Evolutionary conservation across 257 asterid species (phyloP), one percentile per base, ranked within the genome.

Genomic region (Nemophila menziesii): DNA sequence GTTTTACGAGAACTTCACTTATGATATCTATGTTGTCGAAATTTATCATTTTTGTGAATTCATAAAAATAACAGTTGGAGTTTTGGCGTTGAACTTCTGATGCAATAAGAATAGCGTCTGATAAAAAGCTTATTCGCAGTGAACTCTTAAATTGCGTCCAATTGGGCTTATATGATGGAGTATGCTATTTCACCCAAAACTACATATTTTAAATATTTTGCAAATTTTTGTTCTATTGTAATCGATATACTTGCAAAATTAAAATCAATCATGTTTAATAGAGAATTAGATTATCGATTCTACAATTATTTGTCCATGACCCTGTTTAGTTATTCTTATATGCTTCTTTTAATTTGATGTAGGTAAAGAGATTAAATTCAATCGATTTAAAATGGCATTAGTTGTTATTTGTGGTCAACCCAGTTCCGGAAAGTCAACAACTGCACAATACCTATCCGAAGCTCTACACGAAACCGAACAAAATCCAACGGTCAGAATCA

Each of bases 371-470:
- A 42, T 36, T 24, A 16, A 6, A 9, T 11, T 33, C n/a, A 18
- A 18, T 11, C 17, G 38, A 3, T 16, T 34, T 5, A 13, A 41
- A 16, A 90, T 90, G 99, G 99, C 99, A 45, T 68, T 90, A 63
- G 99, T 90, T 23, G 94, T 90, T 57, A 82, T 90, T 12, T 90
- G 96, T 61, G 99, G 96, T 44, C 99, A 90, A 43, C 99, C 99
- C 16, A 72, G 94, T 64, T 81, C 96, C 45, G 99, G 96, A 23
- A 85, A 90, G 66, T 79, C 99, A 40, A 71, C 75, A 5, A 83
- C 96, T 16, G 93, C 93, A 6, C 49, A 70, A 49, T 70, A 73
- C 74, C 69, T 90, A 13, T 62, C 78, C 20, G 83, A 85, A 60
- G 93, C 96, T 45, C 94, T 90, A 49, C 65, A 60, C 48, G 92